Evolutionary conservation across 2,329 filamentous ascomycete genomes (phyloP), one percentile per base, ranked within the genome.

Genomic region (Pestalotiopsis sp.): DNA sequence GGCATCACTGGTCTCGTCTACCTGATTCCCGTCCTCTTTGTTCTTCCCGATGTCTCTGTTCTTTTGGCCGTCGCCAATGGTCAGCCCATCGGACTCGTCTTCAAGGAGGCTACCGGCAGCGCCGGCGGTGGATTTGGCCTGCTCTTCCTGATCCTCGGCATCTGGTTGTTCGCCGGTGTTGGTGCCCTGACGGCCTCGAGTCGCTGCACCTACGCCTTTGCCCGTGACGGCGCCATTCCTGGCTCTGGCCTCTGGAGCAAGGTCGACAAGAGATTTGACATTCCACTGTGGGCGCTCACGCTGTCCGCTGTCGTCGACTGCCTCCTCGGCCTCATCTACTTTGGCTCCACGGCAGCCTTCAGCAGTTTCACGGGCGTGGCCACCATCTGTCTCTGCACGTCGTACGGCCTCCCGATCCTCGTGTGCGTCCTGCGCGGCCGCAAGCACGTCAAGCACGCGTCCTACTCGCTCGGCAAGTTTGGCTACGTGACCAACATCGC

Each of bases 281-380:
- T 95, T 67, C 93, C 93, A 0, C 81, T 95, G 1, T 89, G 85
- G 83, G 91, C 90, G 1, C 84, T 95, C 6, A 81, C 90, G 3
- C 83, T 95, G 2, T 93, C 91, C 0, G 90, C 91, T 0, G 76
- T 84, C 0, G 88, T 95, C 58, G 90, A 92, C 77, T 92, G 89
- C 72, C 81, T 94, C 12, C 85, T 95, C 0, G 92, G 92, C 0
- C 85, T 93, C 72, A 94, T 95, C 78, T 95, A 93, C 81, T 93
- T 95, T 71, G 93, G 93, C 11, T 92, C 90, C 1, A 87, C 88
- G 0, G 91, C 92, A 0, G 93, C 93, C 0, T 95, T 95, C 82
- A 92, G 91, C 82, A 91, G 89, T 11, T 94, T 95, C 79, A 94
- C 92, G 0, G 92, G 92, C 36, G 92, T 94, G 1, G 92, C 92